A percentile compares a stretch with the other conserved stretches of the same genome.
Evolutionary conservation across 768 basidiomycete species (phyloP).

Genomic region (Hericium coralloides): DNA sequence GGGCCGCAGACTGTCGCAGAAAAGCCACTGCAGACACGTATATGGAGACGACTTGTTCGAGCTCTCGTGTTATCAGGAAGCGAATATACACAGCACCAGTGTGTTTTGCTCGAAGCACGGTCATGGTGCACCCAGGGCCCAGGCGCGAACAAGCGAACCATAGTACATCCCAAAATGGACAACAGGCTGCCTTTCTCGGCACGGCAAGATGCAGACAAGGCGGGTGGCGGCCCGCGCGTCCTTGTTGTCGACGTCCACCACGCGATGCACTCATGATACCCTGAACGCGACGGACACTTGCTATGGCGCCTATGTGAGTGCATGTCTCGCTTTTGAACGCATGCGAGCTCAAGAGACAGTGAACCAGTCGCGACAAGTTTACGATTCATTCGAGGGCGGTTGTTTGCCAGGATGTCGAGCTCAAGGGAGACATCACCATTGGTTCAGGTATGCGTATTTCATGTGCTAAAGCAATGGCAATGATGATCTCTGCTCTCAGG

Average conservation of each 20-base stretch:
- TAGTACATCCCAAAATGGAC: not conserved
- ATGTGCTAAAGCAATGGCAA: not conserved
- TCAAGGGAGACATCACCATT: slow-evolving; percentile 91
- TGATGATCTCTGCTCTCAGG: slow-evolving; percentile 29
- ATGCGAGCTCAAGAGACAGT: not conserved
- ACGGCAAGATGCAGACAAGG: not conserved
- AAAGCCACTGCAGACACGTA: too few relatives aligned
- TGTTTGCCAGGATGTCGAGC: slow-evolving; percentile 88
- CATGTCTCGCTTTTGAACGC: not conserved
- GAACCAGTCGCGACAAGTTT: slow-evolving; percentile 73
- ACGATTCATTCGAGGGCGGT: slow-evolving; percentile 87
- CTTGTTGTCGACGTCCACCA: too few relatives aligned
- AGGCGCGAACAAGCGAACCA: too few relatives aligned
- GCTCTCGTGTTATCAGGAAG: too few relatives aligned
- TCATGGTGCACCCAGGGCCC: too few relatives aligned
- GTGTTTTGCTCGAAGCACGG: too few relatives aligned
- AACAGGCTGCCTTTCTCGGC: not conserved
- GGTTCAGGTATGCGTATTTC: slow-evolving; percentile 48
- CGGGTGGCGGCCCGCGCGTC: too few relatives aligned
- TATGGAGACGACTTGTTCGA: too few relatives aligned
- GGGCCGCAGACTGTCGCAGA: too few relatives aligned
- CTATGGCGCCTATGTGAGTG: slow-evolving; percentile 15
- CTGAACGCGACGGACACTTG: not conserved
- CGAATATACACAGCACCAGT: too few relatives aligned
- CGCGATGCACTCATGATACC: too few relatives aligned